Conservation (phyloP, 805 yeast genomes). For the Scheffersomyces amazonensis region DNA sequence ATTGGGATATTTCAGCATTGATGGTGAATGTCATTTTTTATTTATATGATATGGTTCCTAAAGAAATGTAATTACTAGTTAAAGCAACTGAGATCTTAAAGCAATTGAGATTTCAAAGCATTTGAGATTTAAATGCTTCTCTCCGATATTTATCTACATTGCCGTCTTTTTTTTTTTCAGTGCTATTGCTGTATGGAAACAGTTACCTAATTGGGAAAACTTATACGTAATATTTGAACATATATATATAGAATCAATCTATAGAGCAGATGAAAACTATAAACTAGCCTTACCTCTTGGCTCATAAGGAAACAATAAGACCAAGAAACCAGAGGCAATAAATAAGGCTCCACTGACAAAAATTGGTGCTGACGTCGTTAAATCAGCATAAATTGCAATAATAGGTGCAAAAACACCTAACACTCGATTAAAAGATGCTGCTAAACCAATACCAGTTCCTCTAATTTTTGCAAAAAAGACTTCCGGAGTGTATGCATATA, state of each 20-base stretch:
- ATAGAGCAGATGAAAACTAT: too few species aligned
- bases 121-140: too few species aligned
- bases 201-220: too few species aligned
- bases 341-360: constrained; percentile 60
- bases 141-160: too few species aligned
- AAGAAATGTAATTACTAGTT: too few species aligned
- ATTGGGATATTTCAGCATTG: constrained; percentile 53
- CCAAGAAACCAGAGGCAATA: constrained; percentile 39
- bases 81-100: too few species aligned
- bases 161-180: too few species aligned
- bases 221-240: too few species aligned
- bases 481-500: constrained; percentile 68
- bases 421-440: constrained; percentile 52
- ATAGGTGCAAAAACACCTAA: constrained; percentile 59
- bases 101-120: too few species aligned
- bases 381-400: constrained; percentile 51
- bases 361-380: constrained; percentile 56
- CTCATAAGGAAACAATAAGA: constrained; percentile 26
- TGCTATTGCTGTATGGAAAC: too few species aligned
- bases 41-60: too few species aligned
- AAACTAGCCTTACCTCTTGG: constrained; percentile 17
- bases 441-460: constrained; percentile 61
- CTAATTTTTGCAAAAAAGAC: constrained; percentile 47
- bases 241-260: too few species aligned
- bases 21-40: constrained; percentile 47